Percentiles rank a stretch among this genome's conserved stretches.
phyloP scores from a whole-genome alignment of 23 red algal genomes.

The Agarophyton chilense region DNA sequence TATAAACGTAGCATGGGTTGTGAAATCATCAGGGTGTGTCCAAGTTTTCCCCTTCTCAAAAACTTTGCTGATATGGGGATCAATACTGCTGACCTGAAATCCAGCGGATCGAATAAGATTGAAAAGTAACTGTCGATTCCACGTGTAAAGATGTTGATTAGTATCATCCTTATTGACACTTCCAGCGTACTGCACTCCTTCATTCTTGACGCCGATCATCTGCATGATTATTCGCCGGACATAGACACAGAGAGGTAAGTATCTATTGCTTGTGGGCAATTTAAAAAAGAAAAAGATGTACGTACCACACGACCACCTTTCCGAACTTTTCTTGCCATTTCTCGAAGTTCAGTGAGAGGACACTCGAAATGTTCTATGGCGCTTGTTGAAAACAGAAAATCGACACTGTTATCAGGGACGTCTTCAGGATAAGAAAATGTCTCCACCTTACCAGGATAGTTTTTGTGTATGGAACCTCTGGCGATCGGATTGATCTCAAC shows the following conservation, averaged over 20 bases:
- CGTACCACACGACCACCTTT: slow-evolving; percentile 26
- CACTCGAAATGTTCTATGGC: slow-evolving; percentile 57
- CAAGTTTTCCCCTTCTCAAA: background rate
- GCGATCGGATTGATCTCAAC: slow-evolving; percentile 43
- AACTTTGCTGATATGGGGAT: slow-evolving; percentile 19
- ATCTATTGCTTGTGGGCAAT: background rate
- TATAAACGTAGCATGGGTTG: background rate
- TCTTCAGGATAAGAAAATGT: slow-evolving; percentile 22
- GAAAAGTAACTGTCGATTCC: slow-evolving; percentile 36
- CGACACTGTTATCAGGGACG: slow-evolving; percentile 5
- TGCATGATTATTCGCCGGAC: background rate
- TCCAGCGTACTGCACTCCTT: slow-evolving; percentile 28
- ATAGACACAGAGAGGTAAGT: background rate
- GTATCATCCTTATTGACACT: background rate
- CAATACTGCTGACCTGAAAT: slow-evolving; percentile 19
- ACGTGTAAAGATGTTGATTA: slow-evolving; percentile 42
- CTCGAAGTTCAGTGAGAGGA: slow-evolving; percentile 46
- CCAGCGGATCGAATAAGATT: slow-evolving; percentile 38
- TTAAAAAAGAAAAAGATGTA: background rate
- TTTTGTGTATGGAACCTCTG: background rate
- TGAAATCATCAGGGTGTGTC: background rate
- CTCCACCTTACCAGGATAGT: slow-evolving; percentile 22
- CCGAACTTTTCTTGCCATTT: slow-evolving; percentile 29
- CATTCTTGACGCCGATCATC: slow-evolving; percentile 51
- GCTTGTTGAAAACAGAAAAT: slow-evolving; percentile 39